Evolutionary conservation across 305 asterid species (phyloP).

Genomic region (Lippia alba): DNA sequence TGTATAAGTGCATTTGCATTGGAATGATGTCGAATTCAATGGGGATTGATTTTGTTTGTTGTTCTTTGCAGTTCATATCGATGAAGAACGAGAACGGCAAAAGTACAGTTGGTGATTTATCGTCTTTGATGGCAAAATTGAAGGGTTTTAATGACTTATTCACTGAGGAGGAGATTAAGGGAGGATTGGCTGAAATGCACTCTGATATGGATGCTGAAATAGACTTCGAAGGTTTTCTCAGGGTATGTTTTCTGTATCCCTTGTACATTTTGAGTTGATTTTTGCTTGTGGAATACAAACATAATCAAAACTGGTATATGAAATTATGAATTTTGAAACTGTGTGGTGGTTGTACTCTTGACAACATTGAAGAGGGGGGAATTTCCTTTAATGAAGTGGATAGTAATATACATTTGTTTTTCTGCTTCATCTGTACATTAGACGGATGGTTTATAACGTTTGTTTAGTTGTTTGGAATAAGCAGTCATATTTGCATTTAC

Average conservation of each 20-base stretch:
- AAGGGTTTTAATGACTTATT: conserved; percentile 60
- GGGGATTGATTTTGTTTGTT: conserved; percentile 20
- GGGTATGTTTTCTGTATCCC: conserved; percentile 52
- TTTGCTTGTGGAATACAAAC: conserved; percentile 3
- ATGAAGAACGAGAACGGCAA: conserved; percentile 75
- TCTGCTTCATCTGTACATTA: conserved; percentile 29
- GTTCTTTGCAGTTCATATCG: conserved; percentile 57
- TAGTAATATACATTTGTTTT: conserved; percentile 6
- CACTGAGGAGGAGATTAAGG: conserved; percentile 75
- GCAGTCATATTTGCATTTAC: conserved; percentile 82
- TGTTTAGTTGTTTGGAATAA: conserved; percentile 36
- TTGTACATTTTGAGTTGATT: conserved; percentile 4
- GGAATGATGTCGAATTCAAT: conserved; percentile 27
- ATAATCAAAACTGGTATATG: conserved; percentile 21
- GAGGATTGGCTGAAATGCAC: conserved; percentile 55
- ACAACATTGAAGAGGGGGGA: conserved; percentile 8
- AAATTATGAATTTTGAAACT: neutral
- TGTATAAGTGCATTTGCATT: conserved; percentile 30
- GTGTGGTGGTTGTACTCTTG: conserved; percentile 25
- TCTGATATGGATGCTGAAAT: conserved; percentile 64
- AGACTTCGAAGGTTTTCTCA: conserved; percentile 93
- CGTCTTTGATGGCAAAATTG: conserved; percentile 68
- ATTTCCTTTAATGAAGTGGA: conserved; percentile 19
- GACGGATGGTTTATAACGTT: conserved; percentile 35
- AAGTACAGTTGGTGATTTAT: conserved; percentile 74